phyloP scores from a whole-genome alignment of 2,329 filamentous ascomycete species.

The Fusarium pseudocircinatum region DNA sequence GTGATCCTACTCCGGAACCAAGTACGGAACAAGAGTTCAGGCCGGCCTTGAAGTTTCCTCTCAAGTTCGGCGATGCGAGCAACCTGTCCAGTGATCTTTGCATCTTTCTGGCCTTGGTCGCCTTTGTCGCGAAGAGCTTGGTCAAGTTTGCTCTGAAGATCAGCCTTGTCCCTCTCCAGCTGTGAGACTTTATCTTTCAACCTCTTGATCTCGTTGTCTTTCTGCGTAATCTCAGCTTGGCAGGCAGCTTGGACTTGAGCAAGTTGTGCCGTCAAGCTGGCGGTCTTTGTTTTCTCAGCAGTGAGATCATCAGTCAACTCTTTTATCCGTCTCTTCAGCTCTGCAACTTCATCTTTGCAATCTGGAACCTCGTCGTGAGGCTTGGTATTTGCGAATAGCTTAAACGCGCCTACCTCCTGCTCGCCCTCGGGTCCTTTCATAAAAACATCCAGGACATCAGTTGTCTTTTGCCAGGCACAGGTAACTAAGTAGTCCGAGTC shows the following conservation, averaged over 20 bases:
- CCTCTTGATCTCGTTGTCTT: background rate
- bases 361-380: background rate
- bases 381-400: constrained; percentile 11
- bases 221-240: background rate
- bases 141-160: background rate
- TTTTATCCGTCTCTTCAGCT: background rate
- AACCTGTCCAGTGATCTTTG: background rate
- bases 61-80: background rate
- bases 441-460: background rate
- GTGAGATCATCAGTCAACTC: background rate
- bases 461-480: constrained; percentile 21
- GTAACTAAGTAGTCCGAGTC: constrained; percentile 14
- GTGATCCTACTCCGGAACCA: accelerated
- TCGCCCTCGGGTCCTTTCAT: background rate
- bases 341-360: background rate
- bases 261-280: background rate
- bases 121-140: background rate
- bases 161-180: background rate
- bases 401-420: background rate
- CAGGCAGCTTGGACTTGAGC: background rate
- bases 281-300: background rate
- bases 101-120: background rate
- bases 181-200: background rate
- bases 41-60: background rate
- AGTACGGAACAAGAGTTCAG: background rate